Evolutionary conservation across 345 rosid genomes (phyloP).

Genomic region (Kernera saxatilis): DNA sequence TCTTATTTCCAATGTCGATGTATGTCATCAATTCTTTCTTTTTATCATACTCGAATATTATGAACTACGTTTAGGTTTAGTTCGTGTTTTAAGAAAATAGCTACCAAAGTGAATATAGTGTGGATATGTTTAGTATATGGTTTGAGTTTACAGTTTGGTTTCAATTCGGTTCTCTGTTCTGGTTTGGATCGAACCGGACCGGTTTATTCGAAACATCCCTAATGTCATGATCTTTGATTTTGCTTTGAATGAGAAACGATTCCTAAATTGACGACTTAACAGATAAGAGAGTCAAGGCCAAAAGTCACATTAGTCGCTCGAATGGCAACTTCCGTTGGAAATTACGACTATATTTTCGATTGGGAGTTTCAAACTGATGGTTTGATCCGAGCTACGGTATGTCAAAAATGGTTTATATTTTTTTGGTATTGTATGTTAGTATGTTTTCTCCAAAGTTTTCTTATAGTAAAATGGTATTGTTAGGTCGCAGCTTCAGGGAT

Average conservation of each 20-base stretch:
- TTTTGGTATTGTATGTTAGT: neutral
- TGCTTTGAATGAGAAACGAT: neutral
- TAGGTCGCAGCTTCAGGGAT: neutral
- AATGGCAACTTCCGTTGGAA: neutral
- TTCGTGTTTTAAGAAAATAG: too few relatives aligned
- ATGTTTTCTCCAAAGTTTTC: neutral
- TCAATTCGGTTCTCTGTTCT: neutral
- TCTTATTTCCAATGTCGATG: neutral
- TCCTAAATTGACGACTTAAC: neutral
- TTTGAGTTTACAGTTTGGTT: too few relatives aligned
- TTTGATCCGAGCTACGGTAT: neutral
- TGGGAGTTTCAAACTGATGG: slow-evolving; percentile 9
- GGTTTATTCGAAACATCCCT: neutral
- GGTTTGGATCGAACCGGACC: neutral
- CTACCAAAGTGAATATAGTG: too few relatives aligned
- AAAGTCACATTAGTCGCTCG: neutral
- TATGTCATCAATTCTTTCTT: neutral
- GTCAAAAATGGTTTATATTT: neutral
- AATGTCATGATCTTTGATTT: neutral
- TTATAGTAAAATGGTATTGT: neutral
- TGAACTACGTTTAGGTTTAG: neutral
- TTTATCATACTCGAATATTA: neutral
- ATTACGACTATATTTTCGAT: neutral
- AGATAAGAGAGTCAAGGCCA: slow-evolving; percentile 3
- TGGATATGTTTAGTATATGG: neutral